Evolutionary conservation across 441 rosid genomes (phyloP).

Genomic region (Corymbia citriodora): DNA sequence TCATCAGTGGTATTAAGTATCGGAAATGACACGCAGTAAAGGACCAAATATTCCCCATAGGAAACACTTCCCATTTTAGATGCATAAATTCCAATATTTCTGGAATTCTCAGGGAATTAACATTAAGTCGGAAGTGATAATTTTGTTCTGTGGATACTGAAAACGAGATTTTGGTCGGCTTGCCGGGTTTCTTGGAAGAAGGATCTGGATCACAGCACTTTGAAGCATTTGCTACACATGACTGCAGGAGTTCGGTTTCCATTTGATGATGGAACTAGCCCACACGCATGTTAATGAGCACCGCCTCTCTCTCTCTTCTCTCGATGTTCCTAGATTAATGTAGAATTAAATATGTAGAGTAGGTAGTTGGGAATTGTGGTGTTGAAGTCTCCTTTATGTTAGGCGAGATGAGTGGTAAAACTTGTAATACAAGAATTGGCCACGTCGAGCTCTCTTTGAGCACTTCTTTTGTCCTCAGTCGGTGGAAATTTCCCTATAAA

Average conservation of each 20-base stretch:
- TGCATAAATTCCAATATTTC: background rate
- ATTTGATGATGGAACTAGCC: background rate
- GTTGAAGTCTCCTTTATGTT: too few species aligned
- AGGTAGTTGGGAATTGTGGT: too few species aligned
- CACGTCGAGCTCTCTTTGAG: too few species aligned
- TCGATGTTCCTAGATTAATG: too few species aligned
- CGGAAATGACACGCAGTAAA: background rate
- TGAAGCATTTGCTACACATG: background rate
- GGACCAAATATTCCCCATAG: accelerated
- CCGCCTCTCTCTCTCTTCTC: too few species aligned
- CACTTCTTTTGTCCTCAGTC: too few species aligned
- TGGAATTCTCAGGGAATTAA: background rate
- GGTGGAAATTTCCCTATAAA: too few species aligned
- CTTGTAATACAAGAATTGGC: too few species aligned
- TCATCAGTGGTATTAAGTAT: accelerated
- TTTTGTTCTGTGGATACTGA: background rate
- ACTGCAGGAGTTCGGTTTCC: background rate
- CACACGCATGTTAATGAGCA: background rate
- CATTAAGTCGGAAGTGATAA: background rate
- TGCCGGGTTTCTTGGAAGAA: background rate
- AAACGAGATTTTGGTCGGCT: background rate
- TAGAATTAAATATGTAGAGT: too few species aligned
- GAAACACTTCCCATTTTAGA: background rate
- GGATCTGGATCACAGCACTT: background rate
- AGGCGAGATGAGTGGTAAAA: too few species aligned